A percentile compares a stretch with the other conserved stretches of the same genome.
phyloP scores from a whole-genome alignment of 345 rosid genomes.

The Pistacia integerrima region DNA sequence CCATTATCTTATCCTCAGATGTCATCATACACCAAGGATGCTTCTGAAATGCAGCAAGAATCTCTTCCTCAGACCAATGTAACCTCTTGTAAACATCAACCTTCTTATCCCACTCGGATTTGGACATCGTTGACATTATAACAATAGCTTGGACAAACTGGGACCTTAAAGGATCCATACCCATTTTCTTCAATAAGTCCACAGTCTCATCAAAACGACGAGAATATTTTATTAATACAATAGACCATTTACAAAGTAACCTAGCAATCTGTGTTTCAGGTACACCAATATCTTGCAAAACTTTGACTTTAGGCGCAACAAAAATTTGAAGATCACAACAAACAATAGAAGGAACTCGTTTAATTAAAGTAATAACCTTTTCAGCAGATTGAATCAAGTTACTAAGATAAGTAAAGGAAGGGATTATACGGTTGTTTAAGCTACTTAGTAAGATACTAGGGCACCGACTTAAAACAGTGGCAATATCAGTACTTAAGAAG shows the following conservation, averaged over 20 bases:
- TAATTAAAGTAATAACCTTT: no score
- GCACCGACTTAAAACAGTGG: no score
- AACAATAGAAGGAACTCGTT: background rate
- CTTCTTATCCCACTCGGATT: constrained; percentile 17
- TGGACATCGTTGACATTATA: background rate
- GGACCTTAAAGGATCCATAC: constrained; percentile 1
- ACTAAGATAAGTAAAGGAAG: no score
- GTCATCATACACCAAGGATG: no score
- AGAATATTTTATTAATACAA: background rate
- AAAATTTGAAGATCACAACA: background rate
- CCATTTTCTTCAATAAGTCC: constrained; percentile 14
- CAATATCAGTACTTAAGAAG: no score
- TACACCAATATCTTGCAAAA: constrained; percentile 3
- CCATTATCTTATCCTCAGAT: no score
- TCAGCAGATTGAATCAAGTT: no score
- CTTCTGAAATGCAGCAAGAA: background rate
- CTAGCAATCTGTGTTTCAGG: background rate
- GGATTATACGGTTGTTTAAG: no score
- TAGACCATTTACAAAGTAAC: background rate
- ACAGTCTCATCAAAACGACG: constrained; percentile 1
- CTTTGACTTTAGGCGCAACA: background rate
- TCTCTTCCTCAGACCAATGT: constrained; percentile 29
- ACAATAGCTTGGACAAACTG: constrained; percentile 13
- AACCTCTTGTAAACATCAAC: constrained; percentile 10
- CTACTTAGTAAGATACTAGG: no score